These are phyloP conservation scores for Fusarium sp. DNA, from an alignment of 2,329 filamentous ascomycete species.

Conservation along the genomic window DNA sequence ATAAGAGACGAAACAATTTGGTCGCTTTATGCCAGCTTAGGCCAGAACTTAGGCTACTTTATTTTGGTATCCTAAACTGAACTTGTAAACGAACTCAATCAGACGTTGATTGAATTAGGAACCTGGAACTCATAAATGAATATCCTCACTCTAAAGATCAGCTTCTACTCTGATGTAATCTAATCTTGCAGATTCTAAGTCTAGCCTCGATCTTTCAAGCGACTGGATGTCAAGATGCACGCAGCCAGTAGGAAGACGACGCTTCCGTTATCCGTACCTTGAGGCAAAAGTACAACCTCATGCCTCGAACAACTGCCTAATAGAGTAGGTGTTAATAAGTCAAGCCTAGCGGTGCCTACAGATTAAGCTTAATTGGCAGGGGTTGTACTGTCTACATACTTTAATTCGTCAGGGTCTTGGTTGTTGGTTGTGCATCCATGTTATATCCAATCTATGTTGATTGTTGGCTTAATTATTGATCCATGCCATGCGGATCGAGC, in stretches of 20 bases:
- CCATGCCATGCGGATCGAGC: background rate
- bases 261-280: background rate
- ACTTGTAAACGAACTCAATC: no score
- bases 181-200: no score
- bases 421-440: background rate
- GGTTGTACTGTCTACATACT: background rate
- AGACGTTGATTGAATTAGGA: no score
- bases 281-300: background rate
- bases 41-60: background rate
- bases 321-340: background rate
- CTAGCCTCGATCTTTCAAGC: no score
- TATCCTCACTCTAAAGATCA: no score
- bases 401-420: background rate
- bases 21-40: background rate
- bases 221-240: no score
- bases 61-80: background rate
- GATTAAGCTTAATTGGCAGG: background rate
- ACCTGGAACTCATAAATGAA: no score
- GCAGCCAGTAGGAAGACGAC: background rate
- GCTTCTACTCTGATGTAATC: no score
- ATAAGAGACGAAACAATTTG: background rate
- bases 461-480: background rate
- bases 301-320: background rate
- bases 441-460: background rate
- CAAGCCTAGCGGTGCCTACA: background rate